Base-by-base conservation (phyloP, 768 basidiomycete genomes). In the Phaeotremella fagi region DNA sequence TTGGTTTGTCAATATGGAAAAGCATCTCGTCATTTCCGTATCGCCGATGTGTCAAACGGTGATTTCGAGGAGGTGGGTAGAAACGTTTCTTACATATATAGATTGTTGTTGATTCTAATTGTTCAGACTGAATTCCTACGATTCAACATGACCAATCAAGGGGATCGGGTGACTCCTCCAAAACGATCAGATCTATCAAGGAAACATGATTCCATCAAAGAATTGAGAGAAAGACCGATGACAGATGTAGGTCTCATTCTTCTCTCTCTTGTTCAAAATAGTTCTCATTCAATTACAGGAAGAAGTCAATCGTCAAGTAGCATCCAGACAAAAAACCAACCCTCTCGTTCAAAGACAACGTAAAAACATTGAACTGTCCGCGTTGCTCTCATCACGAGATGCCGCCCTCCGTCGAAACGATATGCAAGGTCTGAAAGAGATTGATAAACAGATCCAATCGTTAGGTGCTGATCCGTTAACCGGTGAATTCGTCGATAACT, bases 21-120 rank as follows among this genome's bases (percentile, higher is more conserved):
- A 51, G 81, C 83, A 0, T 67, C 79, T 6, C 80, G 78, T 53
- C 55, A 74, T 0, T 90, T 86, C 64, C 71, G 74, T 3, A 90
- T 99, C 85, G 88, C 90, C 68, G 86, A 85, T 61, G 83, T 94
- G 6, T 94, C 90, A 5, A 94, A 97, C 68, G 75, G 80, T 1
- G 52, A 75, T 2, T 85, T 90, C 53, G 77, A 75, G 11, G 73
- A 78, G 57, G 92, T 91, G 44, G 46, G 83, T 79, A 4, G 14
- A 16, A n/a, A n/a, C 11, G 6, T 1, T 35, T 9, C 33, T 35
- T 35, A 9, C 11, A 9, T 35, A n/a, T n/a, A 35, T n/a, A 9
- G 11, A 9, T n/a, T n/a, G 33, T 35, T 9, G 33, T 35, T 35
- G 9, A n/a, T 38, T 16, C 5, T 29, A 31, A 4, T 20, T 33